Evolutionary conservation across 2,329 filamentous ascomycete genomes (phyloP), one percentile per base, ranked within the genome.

Genomic region (Aspergillus tanneri): DNA sequence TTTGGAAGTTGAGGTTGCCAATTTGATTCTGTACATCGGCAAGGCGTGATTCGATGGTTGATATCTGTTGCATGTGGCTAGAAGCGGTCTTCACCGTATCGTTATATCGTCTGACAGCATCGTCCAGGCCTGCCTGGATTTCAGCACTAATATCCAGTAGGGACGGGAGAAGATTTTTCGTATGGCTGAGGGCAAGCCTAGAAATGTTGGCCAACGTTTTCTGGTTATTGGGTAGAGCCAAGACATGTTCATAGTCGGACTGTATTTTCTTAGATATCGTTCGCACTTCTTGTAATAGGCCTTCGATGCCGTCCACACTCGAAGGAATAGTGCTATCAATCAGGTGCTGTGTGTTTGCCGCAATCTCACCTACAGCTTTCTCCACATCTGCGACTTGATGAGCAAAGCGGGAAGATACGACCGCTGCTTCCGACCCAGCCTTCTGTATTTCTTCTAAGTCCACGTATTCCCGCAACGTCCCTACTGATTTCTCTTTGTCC

Each of bases 251-350:
- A 63, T 90, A 88, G 68, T 97, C 93, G 5, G 86, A 88, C 39
- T 85, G 84, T 41, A 99, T 87, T 70, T 96, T 96, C 60, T 84
- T 90, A 43, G 85, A 85, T 46, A 97, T 78, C 0, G 88, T 86
- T 64, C 92, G 86, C 35, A 97, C 90, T 65, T 97, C 93, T 52
- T 90, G 81, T 41, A 93, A 76, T 5, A 96, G 74, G 53, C 86
- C 83, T 18, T 75, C 70, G 4, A 86, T 79, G 55, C 91, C 87
- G 40, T 82, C 78, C 38, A 83, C 65, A 5, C 79, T 18, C 78
- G 86, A 40, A 77, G 80, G 48, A 64, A 75, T 56, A 73, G 62
- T 58, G 19, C 66, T 62, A 24, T 68, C 63, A 22, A 71, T 52
- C 40, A 74, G 53, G 12, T 46, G 55, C 27, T 71, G 64, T 5